A percentile compares a stretch with the other conserved stretches of the same genome.
phyloP scores from a whole-genome alignment of 257 asterid species.

The Schizonepeta tenuifolia region DNA sequence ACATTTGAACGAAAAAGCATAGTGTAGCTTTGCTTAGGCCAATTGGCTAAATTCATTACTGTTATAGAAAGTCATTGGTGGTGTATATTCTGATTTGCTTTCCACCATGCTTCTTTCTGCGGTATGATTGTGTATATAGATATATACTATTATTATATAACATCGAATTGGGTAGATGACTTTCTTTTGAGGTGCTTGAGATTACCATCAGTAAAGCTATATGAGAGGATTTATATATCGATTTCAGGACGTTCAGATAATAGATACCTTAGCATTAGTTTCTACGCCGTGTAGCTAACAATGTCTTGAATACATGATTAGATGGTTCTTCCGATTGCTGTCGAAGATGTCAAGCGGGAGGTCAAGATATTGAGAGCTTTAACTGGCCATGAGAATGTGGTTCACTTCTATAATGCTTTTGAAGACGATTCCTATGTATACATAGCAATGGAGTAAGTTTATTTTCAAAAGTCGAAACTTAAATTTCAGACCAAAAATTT shows the following conservation, averaged over 20 bases:
- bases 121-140: slow-evolving; percentile 7
- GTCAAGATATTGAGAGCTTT: slow-evolving; percentile 94
- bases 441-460: slow-evolving; percentile 97
- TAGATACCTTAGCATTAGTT: neutral
- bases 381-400: slow-evolving; percentile 97
- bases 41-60: slow-evolving; percentile 12
- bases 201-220: slow-evolving; percentile 10
- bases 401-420: slow-evolving; percentile 87
- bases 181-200: neutral
- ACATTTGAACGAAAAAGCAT: neutral
- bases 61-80: neutral
- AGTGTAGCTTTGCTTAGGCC: slow-evolving; percentile 9
- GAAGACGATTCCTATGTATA: slow-evolving; percentile 89
- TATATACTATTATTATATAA: neutral
- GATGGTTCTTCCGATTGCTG: slow-evolving; percentile 99
- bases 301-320: slow-evolving; percentile 39
- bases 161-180: neutral
- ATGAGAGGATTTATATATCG: neutral
- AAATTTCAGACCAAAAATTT: neutral
- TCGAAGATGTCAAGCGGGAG: slow-evolving; percentile 97
- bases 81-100: slow-evolving; percentile 15
- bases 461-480: slow-evolving; percentile 4
- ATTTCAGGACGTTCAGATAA: slow-evolving; percentile 6
- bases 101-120: neutral
- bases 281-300: slow-evolving; percentile 22